Base-by-base conservation (phyloP, 352 stramenopile species). In the Globisporangium spiculum region DNA sequence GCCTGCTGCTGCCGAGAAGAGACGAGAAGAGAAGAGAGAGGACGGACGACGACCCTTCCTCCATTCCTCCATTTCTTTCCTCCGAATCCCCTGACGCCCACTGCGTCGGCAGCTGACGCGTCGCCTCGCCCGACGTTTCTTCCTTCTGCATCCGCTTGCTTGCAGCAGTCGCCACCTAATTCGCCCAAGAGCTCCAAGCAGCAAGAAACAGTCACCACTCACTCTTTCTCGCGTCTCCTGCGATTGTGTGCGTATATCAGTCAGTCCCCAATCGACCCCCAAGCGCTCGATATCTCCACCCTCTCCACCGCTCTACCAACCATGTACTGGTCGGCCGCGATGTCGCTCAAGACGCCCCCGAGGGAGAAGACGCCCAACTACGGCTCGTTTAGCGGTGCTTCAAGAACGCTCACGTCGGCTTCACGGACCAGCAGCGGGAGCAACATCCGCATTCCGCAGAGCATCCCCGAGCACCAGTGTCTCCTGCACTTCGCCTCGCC, bases 251-350 rank as follows among this genome's bases (percentile, higher is more conserved):
- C 56, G 20, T 3, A 22, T 6, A 50, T 12, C 44, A 4, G 44
- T 52, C 44, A 52, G 44, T 52, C 18, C 18, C 44, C 44, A 52
- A 52, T 52, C 44, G 6, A 26, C 59, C 12, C 1, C 3, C 4
- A 18, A n/a, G 32, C 18, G 27, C 55, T 46, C 6, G 55, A 61
- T 61, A 61, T 14, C 36, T 16, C 18, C 22, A 60, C 41, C 16
- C 12, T 46, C 10, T 46, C 38, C 46, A 57, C 9, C 41, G 5
- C 24, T 8, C 53, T 36, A 46, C 1, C 44, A 48, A 69, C 10
- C 44, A 93, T 93, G 84, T 89, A 90, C 69, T 93, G 84, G 84
- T 93, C 83, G 9, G 84, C 84, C 2, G 77, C 83, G 36, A 63
- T 93, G 63, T 80, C 86, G 54, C 83, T 93, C 62, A 86, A 86